These are phyloP conservation scores for Fusarium armeniacum DNA, from an alignment of 2,329 filamentous ascomycete species.

Conservation along the genomic window DNA sequence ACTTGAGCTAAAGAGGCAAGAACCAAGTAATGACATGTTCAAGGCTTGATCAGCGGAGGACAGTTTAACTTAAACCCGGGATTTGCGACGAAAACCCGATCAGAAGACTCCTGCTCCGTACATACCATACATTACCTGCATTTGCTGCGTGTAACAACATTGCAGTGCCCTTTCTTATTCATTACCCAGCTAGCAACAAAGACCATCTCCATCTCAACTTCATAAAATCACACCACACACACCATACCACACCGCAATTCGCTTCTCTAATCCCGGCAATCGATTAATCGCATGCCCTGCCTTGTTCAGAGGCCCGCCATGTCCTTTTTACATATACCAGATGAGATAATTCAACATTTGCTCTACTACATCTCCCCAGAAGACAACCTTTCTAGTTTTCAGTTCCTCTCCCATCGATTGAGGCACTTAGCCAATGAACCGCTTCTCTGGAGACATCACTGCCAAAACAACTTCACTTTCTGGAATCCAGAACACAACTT, in stretches of 20 bases:
- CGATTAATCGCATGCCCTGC: conserved; percentile 26
- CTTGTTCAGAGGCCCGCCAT: conserved; percentile 46
- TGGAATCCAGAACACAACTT: conserved; percentile 81
- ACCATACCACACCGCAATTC: conserved; percentile 26
- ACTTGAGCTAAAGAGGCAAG: conserved; percentile 27
- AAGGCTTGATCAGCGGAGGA: conserved; percentile 38
- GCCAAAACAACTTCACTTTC: conserved; percentile 75
- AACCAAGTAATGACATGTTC: conserved; percentile 40
- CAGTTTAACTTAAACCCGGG: conserved; percentile 6
- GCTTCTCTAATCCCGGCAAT: conserved; percentile 17
- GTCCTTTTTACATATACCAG: conserved; percentile 71
- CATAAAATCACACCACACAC: conserved; percentile 21
- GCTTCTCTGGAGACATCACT: conserved; percentile 85
- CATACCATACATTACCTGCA: background rate
- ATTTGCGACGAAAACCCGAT: conserved; percentile 23
- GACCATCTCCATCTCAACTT: conserved; percentile 12
- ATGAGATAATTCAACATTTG: conserved; percentile 88
- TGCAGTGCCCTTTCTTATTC: conserved; percentile 14
- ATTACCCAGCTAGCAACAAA: conserved; percentile 8
- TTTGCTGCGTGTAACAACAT: background rate
- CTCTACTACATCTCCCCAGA: conserved; percentile 73
- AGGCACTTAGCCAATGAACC: conserved; percentile 76
- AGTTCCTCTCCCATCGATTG: conserved; percentile 73
- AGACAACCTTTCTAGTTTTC: conserved; percentile 64
- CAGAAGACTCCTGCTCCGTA: background rate